Percentiles rank a stretch among this genome's conserved stretches.
These are phyloP conservation scores for Phyllosticta citribraziliensis DNA, from an alignment of 2,329 filamentous ascomycete species.

Conservation along the genomic window DNA sequence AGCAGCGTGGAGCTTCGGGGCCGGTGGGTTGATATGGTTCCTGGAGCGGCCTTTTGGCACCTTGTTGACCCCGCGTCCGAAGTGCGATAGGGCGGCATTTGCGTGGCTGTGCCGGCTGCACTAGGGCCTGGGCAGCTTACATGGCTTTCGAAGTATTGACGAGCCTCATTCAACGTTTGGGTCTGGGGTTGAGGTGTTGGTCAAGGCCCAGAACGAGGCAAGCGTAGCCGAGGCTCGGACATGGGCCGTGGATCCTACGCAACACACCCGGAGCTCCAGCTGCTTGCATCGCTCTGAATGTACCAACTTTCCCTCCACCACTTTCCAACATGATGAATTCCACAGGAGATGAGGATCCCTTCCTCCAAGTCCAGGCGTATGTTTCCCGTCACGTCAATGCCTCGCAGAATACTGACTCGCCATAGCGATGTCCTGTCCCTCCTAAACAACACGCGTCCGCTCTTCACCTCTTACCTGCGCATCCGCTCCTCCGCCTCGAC, in stretches of 20 bases:
- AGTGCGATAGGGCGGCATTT: not conserved
- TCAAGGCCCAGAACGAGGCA: not conserved
- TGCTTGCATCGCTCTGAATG: not conserved
- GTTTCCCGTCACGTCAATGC: slow-evolving; percentile 10
- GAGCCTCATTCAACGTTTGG: not conserved
- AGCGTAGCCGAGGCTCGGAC: not conserved
- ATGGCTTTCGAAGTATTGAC: not conserved
- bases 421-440: slow-evolving; percentile 77
- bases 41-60: not conserved
- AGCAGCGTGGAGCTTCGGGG: not conserved
- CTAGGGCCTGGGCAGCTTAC: not conserved
- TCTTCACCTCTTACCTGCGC: slow-evolving; percentile 90
- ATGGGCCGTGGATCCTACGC: not conserved
- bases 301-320: not conserved
- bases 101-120: not conserved
- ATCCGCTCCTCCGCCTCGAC: slow-evolving; percentile 77
- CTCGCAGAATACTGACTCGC: not conserved
- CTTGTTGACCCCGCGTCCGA: not conserved
- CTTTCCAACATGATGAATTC: slow-evolving; percentile 26
- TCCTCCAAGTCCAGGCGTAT: slow-evolving; percentile 41
- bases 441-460: slow-evolving; percentile 67
- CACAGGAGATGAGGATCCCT: slow-evolving; percentile 36
- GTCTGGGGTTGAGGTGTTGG: not conserved
- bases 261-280: not conserved
- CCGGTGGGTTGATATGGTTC: not conserved